phyloP scores from a whole-genome alignment of 1,284 basidiomycete genomes.

The Cryptococcus sp. region DNA sequence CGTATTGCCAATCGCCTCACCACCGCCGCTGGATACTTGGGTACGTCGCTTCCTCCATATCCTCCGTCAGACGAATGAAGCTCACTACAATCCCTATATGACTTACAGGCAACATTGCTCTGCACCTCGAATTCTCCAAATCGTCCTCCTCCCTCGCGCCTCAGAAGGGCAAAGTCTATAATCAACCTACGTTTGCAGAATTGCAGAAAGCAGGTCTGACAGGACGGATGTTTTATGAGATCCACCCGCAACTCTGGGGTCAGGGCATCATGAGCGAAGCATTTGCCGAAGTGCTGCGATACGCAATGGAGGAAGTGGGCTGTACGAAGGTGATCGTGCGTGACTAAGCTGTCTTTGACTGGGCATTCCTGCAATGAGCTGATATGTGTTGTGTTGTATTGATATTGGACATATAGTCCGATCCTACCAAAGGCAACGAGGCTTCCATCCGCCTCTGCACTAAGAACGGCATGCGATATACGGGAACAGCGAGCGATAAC shows the following conservation, averaged over 20 bases:
- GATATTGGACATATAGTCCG: constrained; percentile 21
- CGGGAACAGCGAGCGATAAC: constrained; percentile 25
- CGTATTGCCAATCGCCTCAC: constrained; percentile 34
- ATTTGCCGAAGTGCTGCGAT: constrained; percentile 47
- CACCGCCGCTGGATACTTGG: constrained; percentile 42
- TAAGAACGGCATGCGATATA: constrained; percentile 35
- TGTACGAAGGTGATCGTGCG: constrained; percentile 32
- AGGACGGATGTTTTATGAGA: constrained; percentile 49
- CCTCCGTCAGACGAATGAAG: too few species aligned
- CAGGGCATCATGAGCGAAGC: constrained; percentile 48
- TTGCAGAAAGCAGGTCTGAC: constrained; percentile 18
- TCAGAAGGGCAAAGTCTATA: constrained; percentile 22
- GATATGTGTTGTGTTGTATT: not conserved
- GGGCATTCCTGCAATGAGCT: too few species aligned
- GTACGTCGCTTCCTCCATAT: constrained; percentile 20
- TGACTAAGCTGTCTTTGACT: too few species aligned
- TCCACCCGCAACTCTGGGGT: constrained; percentile 51
- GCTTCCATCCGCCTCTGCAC: constrained; percentile 44
- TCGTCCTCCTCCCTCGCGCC: constrained; percentile 14
- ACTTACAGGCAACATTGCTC: constrained; percentile 45
- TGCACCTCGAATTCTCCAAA: constrained; percentile 21
- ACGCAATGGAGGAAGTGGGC: constrained; percentile 48
- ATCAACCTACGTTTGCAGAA: constrained; percentile 30
- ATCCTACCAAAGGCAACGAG: constrained; percentile 40
- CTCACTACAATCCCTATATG: too few species aligned